These are phyloP conservation scores for Neonectria neomacrospora DNA, from an alignment of 2,329 filamentous ascomycete species.

Conservation along the genomic window DNA sequence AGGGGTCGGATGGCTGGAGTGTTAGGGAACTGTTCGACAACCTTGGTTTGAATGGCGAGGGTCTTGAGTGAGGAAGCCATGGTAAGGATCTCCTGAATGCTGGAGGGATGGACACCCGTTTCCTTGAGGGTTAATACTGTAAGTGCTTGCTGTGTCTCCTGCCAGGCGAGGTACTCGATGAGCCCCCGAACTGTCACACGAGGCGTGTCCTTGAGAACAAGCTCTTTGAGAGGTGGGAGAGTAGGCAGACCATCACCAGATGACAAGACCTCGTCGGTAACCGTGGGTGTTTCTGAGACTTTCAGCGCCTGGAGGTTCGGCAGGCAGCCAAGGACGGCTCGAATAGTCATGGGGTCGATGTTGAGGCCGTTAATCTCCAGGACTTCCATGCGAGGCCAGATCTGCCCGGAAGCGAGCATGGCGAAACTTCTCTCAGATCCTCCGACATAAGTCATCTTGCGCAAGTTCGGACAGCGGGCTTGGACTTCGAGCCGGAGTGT, in stretches of 20 bases:
- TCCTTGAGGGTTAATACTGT: slow-evolving; percentile 75
- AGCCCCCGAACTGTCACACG: slow-evolving; percentile 79
- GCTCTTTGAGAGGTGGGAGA: slow-evolving; percentile 78
- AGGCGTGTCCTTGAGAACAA: slow-evolving; percentile 78
- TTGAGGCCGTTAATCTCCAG: slow-evolving; percentile 75
- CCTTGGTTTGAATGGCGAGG: slow-evolving; percentile 64
- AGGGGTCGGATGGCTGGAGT: slow-evolving; percentile 67
- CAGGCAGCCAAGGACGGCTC: slow-evolving; percentile 76
- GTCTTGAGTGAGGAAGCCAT: slow-evolving; percentile 68
- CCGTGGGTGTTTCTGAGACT: slow-evolving; percentile 73
- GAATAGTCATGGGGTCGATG: slow-evolving; percentile 76
- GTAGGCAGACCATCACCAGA: slow-evolving; percentile 72
- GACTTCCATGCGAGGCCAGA: slow-evolving; percentile 78
- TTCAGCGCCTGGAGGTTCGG: slow-evolving; percentile 78
- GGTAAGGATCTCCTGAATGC: slow-evolving; percentile 70
- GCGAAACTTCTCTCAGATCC: slow-evolving; percentile 84
- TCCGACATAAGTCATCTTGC: slow-evolving; percentile 86
- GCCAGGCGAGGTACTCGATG: slow-evolving; percentile 71
- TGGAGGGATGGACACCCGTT: slow-evolving; percentile 74
- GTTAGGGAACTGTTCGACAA: slow-evolving; percentile 62
- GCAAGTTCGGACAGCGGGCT: slow-evolving; percentile 81
- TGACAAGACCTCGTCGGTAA: slow-evolving; percentile 82
- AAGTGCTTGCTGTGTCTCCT: slow-evolving; percentile 69
- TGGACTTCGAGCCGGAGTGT: slow-evolving; percentile 86
- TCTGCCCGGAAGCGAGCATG: slow-evolving; percentile 69